Percentiles rank a stretch among this genome's conserved stretches.
Evolutionary conservation across 2,329 filamentous ascomycete species (phyloP).

Genomic region (Zymoseptoria pseudotritici): DNA sequence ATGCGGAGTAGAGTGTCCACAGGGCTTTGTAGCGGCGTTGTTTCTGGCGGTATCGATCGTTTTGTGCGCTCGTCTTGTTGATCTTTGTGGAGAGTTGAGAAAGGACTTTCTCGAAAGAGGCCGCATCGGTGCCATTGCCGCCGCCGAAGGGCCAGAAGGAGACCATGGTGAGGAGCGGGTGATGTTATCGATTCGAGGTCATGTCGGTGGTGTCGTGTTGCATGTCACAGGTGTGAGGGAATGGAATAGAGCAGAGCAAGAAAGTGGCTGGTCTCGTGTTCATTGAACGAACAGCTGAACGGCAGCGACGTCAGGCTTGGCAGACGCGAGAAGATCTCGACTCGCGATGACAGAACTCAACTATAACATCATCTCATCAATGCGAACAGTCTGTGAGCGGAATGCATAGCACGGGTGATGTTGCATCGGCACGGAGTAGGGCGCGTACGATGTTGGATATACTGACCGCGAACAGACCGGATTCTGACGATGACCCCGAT

Average conservation of each 20-base stretch:
- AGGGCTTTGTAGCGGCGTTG: constrained; percentile 75
- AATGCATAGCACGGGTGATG: background rate
- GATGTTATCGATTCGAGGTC: constrained; percentile 6
- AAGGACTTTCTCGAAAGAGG: constrained; percentile 87
- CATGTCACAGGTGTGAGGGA: background rate
- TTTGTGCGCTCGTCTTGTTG: constrained; percentile 59
- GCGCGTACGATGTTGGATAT: background rate
- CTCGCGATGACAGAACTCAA: background rate
- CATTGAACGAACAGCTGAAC: background rate
- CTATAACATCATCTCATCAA: background rate
- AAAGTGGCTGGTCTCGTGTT: background rate
- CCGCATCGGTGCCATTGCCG: constrained; percentile 74
- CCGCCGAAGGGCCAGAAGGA: constrained; percentile 84
- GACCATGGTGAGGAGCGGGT: constrained; percentile 59
- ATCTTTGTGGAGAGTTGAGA: constrained; percentile 79
- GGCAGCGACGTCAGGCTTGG: background rate
- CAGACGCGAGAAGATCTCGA: background rate
- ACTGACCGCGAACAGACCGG: background rate
- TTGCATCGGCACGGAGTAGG: background rate
- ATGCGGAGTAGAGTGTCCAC: constrained; percentile 82
- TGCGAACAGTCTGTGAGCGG: background rate
- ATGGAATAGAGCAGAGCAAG: background rate
- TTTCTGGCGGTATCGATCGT: constrained; percentile 65
- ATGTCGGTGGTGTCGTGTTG: background rate
- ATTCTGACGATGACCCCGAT: background rate